Evolutionary conservation across 352 stramenopile genomes (phyloP), one percentile per base, ranked within the genome.

Genomic region (Elongisporangium prolatum): DNA sequence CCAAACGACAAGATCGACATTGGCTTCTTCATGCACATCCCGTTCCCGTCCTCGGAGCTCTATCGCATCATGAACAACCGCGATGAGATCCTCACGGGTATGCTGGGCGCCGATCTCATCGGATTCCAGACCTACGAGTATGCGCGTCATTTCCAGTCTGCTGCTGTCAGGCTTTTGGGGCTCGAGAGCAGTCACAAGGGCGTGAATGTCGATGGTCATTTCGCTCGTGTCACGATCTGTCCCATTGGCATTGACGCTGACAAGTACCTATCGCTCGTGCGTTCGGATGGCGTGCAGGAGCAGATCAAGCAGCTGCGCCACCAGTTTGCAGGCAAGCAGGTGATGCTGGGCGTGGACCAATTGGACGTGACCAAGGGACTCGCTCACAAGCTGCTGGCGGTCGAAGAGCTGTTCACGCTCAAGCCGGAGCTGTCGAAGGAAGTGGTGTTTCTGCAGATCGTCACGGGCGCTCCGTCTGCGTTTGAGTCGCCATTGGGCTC

Each of bases 391-490:
- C 67, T 97, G n/a, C 59, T 97, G 10, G 89, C 86, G 0, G 75
- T 97, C 5, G 90, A 97, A 54, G 80, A 96, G 37, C 70, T 97
- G 21, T 91, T 97, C 20, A 93, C 78, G 20, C 60, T 80, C 24
- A 84, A 93, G 48, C 90, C 90, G 0, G 85, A 98, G 53, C 94
- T 96, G 60, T 84, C 90, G 6, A 91, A 94, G 21, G 96, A 98
- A 61, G 89, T 98, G 22, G 93, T 97, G 4, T 86, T 99, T 49
- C 71, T 99, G 34, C 95, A 98, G 68, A 97, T 99, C 54, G 84
- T 91, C 5, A 89, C 80, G 7, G 77, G 77, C 28, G 65, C 76
- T 6, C 60, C 63, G 5, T 67, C 66, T 3, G 67, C 77, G 4
- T 75, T 74, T 21, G 72, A 86, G 48, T 84, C 77, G 11, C 89